Evolutionary conservation across 305 asterid species (phyloP), one percentile per base, ranked within the genome.

Genomic region (Plantago rigida): DNA sequence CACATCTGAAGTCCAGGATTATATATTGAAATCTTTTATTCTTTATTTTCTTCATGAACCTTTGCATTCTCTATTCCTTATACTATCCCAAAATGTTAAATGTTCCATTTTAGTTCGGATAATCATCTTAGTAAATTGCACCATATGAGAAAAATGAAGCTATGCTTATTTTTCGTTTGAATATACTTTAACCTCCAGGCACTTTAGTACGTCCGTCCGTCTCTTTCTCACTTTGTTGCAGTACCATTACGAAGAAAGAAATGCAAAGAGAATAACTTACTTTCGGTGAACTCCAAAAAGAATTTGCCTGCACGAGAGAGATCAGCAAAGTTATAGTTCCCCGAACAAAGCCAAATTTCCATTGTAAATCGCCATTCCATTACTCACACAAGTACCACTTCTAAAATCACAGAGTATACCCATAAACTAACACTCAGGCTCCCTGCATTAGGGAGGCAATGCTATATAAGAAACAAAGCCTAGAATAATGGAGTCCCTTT

Each of bases 241-340:
- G n/a, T 47, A 12, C 9, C 48, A 19, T 48, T 47, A 50, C 36
- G 7, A 64, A 14, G 31, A 19, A 24, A 41, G 51, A 14, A 8
- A 8, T 36, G 44, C 10, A 65, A 51, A 57, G 50, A 69, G 44
- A 36, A 36, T 41, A 50, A 55, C 82, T 76, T 66, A 87, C 92
- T 87, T 60, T 75, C 66, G 81, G 69, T 56, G 84, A 68, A 65
- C 76, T 73, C 69, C 66, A 71, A 59, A 13, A 68, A 68, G 79
- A 71, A 75, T 79, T 64, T 66, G 74, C 85, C 95, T 84, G 87
- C 78, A 73, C 46, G 61, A 51, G 44, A 76, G 67, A 65, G 44
- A 13, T 12, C 29, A 28, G 11, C 10, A 28, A 53, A 53, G 19
- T 53, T 28, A 52, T 10, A 3, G 42, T 28, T 13, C 2, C 19